phyloP scores from a whole-genome alignment of 2,329 filamentous ascomycete species.

The Fusarium nygamai region DNA sequence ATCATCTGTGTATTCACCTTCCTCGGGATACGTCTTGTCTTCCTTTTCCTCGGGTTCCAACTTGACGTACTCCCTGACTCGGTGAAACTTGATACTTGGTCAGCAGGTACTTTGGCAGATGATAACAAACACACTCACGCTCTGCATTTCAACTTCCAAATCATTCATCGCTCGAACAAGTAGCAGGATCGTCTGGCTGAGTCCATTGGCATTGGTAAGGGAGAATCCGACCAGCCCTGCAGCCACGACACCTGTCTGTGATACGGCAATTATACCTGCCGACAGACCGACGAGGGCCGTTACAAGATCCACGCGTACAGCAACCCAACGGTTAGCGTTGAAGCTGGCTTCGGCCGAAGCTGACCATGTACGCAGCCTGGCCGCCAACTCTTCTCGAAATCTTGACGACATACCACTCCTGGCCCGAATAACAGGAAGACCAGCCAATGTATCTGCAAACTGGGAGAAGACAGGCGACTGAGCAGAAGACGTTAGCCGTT shows the following conservation, averaged over 20 bases:
- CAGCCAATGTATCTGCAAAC: slow-evolving; percentile 63
- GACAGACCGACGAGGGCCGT: slow-evolving; percentile 62
- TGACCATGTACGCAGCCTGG: slow-evolving; percentile 59
- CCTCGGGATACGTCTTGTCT: slow-evolving; percentile 52
- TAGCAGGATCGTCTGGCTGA: slow-evolving; percentile 62
- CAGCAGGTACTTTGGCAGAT: slow-evolving; percentile 7
- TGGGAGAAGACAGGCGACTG: slow-evolving; percentile 67
- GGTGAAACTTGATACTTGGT: slow-evolving; percentile 53
- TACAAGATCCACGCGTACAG: slow-evolving; percentile 63
- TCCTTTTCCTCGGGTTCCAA: slow-evolving; percentile 55
- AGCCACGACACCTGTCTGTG: slow-evolving; percentile 56
- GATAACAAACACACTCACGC: slow-evolving; percentile 50
- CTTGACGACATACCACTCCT: slow-evolving; percentile 57
- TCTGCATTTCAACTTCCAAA: slow-evolving; percentile 66
- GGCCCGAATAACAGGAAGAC: slow-evolving; percentile 62
- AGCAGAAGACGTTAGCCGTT: slow-evolving; percentile 56
- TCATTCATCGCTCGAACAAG: slow-evolving; percentile 66
- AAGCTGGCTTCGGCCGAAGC: slow-evolving; percentile 60
- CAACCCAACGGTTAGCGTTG: slow-evolving; percentile 68
- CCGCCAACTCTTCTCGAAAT: slow-evolving; percentile 61
- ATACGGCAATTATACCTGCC: slow-evolving; percentile 63
- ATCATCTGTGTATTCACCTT: slow-evolving; percentile 54
- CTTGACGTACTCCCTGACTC: slow-evolving; percentile 60
- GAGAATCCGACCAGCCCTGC: slow-evolving; percentile 67
- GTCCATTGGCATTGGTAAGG: slow-evolving; percentile 63